Evolutionary conservation across 345 rosid species (phyloP).

Genomic region (Gossypium herbaceum): DNA sequence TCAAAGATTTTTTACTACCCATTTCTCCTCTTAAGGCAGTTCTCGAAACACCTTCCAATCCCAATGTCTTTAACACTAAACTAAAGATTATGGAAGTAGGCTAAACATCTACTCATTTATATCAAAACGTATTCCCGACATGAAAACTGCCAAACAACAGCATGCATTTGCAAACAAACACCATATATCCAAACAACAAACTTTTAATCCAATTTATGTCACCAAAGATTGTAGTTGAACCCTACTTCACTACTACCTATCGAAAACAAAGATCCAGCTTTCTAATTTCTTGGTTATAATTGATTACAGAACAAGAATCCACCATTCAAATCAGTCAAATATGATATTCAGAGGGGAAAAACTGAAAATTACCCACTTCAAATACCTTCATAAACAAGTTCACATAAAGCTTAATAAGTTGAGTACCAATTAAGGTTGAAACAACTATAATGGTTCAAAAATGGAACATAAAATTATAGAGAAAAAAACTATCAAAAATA

Average conservation of each 20-base stretch:
- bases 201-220: too few species aligned
- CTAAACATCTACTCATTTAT: background rate
- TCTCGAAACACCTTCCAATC: background rate
- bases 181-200: too few species aligned
- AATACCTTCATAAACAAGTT: slow-evolving; percentile 1
- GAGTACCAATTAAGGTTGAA: background rate
- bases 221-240: too few species aligned
- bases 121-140: background rate
- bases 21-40: background rate
- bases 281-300: background rate
- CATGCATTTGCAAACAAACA: too few species aligned
- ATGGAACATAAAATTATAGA: background rate
- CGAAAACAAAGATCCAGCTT: background rate
- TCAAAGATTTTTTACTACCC: background rate
- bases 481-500: background rate
- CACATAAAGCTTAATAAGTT: background rate
- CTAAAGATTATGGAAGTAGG: background rate
- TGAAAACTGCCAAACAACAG: background rate
- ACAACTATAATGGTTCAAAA: background rate
- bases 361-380: background rate
- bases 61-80: background rate
- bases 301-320: background rate
- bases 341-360: background rate
- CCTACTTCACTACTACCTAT: background rate
- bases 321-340: background rate